Percentiles rank a stretch among this genome's conserved stretches.
These are phyloP conservation scores for Suhomyces vadensis DNA, from an alignment of 805 yeast genomes.

Conservation along the genomic window DNA sequence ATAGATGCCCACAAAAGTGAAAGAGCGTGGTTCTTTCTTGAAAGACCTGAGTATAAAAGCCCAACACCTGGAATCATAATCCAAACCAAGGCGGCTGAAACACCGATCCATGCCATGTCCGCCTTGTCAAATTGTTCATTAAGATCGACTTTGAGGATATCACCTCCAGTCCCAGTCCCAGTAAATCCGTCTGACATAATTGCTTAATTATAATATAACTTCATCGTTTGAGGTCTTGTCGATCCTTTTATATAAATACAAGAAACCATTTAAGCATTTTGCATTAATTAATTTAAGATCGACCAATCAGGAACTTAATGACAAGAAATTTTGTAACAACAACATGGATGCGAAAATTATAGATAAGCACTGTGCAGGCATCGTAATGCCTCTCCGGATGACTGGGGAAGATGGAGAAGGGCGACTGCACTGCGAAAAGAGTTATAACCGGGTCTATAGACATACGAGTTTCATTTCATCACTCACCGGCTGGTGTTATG, in stretches of 20 bases:
- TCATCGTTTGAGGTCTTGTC: not conserved
- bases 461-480: no score
- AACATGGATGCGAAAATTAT: not conserved
- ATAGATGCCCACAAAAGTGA: conserved; percentile 92
- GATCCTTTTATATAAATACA: not conserved
- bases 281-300: not conserved
- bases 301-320: not conserved
- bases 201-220: not conserved
- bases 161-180: conserved; percentile 75
- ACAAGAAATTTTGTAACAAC: conserved; percentile 1
- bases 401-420: not conserved
- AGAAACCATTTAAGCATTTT: not conserved
- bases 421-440: no score
- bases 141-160: conserved; percentile 70
- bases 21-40: conserved; percentile 94
- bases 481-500: no score
- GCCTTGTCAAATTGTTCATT: conserved; percentile 69
- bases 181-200: conserved; percentile 33
- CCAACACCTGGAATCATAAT: conserved; percentile 98
- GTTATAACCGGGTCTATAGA: no score
- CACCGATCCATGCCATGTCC: conserved; percentile 84
- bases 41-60: conserved; percentile 84
- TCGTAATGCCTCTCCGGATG: not conserved
- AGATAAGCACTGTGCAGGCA: conserved; percentile 7
- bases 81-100: conserved; percentile 82